Percentiles rank a stretch among this genome's conserved stretches.
Evolutionary conservation across 257 asterid species (phyloP).

Genomic region (Ballota nigra): DNA sequence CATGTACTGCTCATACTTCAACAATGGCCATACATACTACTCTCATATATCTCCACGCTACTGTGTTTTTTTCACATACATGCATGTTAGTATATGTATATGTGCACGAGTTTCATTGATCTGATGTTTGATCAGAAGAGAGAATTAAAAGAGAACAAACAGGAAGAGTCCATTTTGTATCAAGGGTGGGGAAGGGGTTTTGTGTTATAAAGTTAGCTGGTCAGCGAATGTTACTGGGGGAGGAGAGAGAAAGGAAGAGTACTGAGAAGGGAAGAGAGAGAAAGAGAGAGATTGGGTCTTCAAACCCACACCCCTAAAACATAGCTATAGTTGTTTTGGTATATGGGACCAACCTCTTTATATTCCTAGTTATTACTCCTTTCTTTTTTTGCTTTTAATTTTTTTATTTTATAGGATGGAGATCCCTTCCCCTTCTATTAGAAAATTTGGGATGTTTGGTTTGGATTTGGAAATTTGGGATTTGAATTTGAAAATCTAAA

Average conservation of each 20-base stretch:
- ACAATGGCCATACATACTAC: background rate
- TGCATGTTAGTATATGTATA: background rate
- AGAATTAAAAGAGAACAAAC: conserved; percentile 24
- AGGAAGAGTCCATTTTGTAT: conserved; percentile 28
- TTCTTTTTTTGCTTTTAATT: background rate
- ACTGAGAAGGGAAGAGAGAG: conserved; percentile 5
- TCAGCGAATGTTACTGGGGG: conserved; percentile 53
- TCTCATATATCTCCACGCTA: background rate
- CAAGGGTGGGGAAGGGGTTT: background rate
- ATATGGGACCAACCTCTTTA: conserved; percentile 14
- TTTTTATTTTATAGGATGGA: background rate
- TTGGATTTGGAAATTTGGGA: no score
- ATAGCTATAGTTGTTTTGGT: conserved; percentile 21
- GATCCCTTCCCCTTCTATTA: background rate
- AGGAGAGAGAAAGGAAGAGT: background rate
- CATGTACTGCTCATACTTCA: conserved; percentile 42
- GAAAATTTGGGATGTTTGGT: no score
- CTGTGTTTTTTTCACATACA: conserved; percentile 1
- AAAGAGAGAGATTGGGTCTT: conserved; percentile 15
- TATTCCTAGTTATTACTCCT: conserved; percentile 15
- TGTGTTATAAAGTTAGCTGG: conserved; percentile 32
- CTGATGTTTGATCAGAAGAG: conserved; percentile 19
- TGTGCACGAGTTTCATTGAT: conserved; percentile 23
- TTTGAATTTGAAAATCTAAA: no score
- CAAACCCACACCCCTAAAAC: conserved; percentile 20